phyloP scores from a whole-genome alignment of 192 early-diverging fungal genomes.

The Backusella liffmaniae region DNA sequence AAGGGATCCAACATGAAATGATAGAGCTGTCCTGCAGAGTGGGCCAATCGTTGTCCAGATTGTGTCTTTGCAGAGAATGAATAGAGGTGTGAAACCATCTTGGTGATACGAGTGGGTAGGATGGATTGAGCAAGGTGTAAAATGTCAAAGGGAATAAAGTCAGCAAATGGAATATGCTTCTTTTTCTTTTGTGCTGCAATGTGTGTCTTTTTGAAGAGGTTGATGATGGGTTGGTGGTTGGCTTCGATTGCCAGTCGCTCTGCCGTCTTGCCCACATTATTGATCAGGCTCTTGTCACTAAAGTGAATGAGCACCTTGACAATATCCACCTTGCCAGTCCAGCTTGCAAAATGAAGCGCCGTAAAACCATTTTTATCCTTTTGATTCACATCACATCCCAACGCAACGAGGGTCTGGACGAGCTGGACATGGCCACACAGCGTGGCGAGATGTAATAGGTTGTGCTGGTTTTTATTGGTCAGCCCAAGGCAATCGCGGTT shows the following conservation, averaged over 20 bases:
- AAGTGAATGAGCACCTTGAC: slow-evolving; percentile 44
- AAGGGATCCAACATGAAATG: slow-evolving; percentile 29
- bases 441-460: slow-evolving; percentile 52
- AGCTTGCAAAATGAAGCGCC: slow-evolving; percentile 57
- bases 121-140: background rate
- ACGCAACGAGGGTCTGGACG: slow-evolving; percentile 26
- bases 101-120: background rate
- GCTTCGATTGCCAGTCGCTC: slow-evolving; percentile 16
- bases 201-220: background rate
- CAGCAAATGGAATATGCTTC: slow-evolving; percentile 4
- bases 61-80: slow-evolving; percentile 5
- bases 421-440: slow-evolving; percentile 48
- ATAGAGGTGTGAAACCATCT: slow-evolving; percentile 2
- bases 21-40: slow-evolving; percentile 25
- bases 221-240: slow-evolving; percentile 8
- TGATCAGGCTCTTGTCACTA: slow-evolving; percentile 25
- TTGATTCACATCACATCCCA: slow-evolving; percentile 38
- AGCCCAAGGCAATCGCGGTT: slow-evolving; percentile 8
- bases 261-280: slow-evolving; percentile 23
- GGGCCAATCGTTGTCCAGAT: slow-evolving; percentile 3
- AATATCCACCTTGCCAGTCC: slow-evolving; percentile 45
- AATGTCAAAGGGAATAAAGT: slow-evolving; percentile 11
- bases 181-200: background rate
- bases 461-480: slow-evolving; percentile 34
- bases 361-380: slow-evolving; percentile 55